phyloP scores from a whole-genome alignment of 2,329 filamentous ascomycete genomes.

The Penicillium sp. region DNA sequence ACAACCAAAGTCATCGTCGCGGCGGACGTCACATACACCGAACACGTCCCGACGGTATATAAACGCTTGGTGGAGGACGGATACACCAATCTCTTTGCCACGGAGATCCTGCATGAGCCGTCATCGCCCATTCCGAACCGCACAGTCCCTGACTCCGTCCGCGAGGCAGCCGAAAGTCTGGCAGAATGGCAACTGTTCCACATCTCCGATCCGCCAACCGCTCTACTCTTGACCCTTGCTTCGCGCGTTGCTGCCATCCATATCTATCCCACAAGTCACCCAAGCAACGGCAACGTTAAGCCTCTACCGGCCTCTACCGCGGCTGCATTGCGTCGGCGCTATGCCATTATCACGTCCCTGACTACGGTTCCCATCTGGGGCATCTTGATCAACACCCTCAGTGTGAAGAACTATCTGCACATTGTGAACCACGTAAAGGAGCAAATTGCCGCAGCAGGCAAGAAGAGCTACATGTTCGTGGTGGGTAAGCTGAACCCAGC shows the following conservation, averaged over 20 bases:
- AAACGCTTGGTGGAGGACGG: slow-evolving; percentile 54
- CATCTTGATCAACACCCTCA: slow-evolving; percentile 92
- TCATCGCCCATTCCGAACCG: slow-evolving; percentile 79
- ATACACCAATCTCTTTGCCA: slow-evolving; percentile 66
- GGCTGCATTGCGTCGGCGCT: slow-evolving; percentile 71
- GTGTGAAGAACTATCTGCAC: slow-evolving; percentile 80
- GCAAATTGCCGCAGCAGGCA: slow-evolving; percentile 71
- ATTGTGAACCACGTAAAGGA: slow-evolving; percentile 69
- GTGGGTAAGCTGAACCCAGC: slow-evolving; percentile 94
- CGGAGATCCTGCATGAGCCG: slow-evolving; percentile 70
- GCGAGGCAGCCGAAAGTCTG: slow-evolving; percentile 48
- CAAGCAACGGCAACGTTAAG: slow-evolving; percentile 29
- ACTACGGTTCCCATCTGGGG: slow-evolving; percentile 79
- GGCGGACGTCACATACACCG: slow-evolving; percentile 82
- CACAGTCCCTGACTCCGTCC: slow-evolving; percentile 53
- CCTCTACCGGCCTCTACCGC: slow-evolving; percentile 49
- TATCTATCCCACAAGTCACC: slow-evolving; percentile 62
- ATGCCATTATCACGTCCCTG: slow-evolving; percentile 76
- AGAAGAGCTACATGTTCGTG: slow-evolving; percentile 94
- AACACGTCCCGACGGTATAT: slow-evolving; percentile 61
- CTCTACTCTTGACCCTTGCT: slow-evolving; percentile 79
- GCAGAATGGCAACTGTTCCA: slow-evolving; percentile 74
- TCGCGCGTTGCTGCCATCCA: slow-evolving; percentile 73
- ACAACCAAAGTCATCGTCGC: slow-evolving; percentile 67
- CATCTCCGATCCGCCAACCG: slow-evolving; percentile 71